phyloP scores from a whole-genome alignment of 306 rosid genomes.

The Phaseolus lunatus region DNA sequence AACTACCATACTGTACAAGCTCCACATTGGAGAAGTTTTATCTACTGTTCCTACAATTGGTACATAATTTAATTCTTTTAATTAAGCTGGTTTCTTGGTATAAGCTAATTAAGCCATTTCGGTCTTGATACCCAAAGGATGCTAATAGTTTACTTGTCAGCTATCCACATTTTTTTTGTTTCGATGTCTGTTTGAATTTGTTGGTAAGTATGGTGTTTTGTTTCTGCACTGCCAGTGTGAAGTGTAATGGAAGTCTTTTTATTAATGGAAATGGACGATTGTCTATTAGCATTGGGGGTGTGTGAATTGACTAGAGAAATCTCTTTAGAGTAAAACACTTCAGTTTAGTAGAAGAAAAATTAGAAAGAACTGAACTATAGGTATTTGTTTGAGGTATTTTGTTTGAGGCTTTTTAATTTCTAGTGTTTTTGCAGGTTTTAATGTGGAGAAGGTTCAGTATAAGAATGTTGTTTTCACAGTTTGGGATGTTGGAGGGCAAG shows the following conservation, averaged over 20 bases:
- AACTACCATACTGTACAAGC: slow-evolving; percentile 92
- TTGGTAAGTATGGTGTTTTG: not conserved
- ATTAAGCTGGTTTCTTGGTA: not conserved
- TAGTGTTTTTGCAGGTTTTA: slow-evolving; percentile 70
- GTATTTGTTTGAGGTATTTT: slow-evolving; percentile 39
- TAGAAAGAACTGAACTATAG: slow-evolving; percentile 19
- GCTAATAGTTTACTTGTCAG: slow-evolving; percentile 22
- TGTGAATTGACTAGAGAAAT: slow-evolving; percentile 24
- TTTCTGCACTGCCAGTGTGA: not conserved
- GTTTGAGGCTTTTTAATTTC: slow-evolving; percentile 18
- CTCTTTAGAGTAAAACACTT: not conserved
- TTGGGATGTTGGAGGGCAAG: slow-evolving; percentile 99
- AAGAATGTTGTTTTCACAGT: slow-evolving; percentile 97
- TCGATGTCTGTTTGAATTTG: slow-evolving; percentile 18
- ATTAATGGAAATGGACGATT: not conserved
- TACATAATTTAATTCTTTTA: slow-evolving; percentile 23
- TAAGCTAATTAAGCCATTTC: slow-evolving; percentile 23
- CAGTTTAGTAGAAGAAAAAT: not conserved
- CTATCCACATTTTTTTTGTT: slow-evolving; percentile 9
- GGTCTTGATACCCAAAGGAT: not conserved
- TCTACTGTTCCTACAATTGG: slow-evolving; percentile 97
- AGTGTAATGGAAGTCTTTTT: not conserved
- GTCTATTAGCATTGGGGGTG: slow-evolving; percentile 15
- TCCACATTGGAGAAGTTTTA: slow-evolving; percentile 95
- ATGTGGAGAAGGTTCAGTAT: slow-evolving; percentile 98